Conservation (phyloP, 1,284 basidiomycete species). For the Puccinia horiana region DNA sequence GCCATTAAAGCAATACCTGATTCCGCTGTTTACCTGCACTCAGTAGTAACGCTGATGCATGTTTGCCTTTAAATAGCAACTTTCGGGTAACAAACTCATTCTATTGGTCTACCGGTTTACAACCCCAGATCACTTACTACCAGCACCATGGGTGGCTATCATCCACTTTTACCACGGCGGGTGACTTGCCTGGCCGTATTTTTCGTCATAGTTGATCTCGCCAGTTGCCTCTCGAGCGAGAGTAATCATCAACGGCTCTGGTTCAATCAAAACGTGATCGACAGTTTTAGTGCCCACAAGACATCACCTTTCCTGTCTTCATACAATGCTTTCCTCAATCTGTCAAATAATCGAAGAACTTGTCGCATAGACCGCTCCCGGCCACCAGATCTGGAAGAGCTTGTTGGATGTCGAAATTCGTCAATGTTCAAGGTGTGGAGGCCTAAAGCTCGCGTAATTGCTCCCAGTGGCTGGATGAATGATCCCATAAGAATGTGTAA, state of each 20-base stretch:
- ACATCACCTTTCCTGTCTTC: background rate
- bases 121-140: background rate
- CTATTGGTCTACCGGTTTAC: background rate
- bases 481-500: constrained; percentile 53
- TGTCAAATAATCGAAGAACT: background rate
- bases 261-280: constrained; percentile 1
- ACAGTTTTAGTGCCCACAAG: constrained; percentile 9
- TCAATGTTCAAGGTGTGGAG: constrained; percentile 52
- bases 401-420: constrained; percentile 51
- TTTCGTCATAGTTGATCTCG: background rate
- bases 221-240: background rate
- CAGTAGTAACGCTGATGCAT: background rate
- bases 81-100: background rate
- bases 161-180: background rate
- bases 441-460: constrained; percentile 53
- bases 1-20: background rate
- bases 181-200: background rate
- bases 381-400: constrained; percentile 45
- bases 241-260: constrained; percentile 1
- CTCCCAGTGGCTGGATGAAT: constrained; percentile 54
- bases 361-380: constrained; percentile 28
- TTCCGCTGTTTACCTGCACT: background rate
- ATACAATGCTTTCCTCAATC: constrained; percentile 2
- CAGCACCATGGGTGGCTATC: background rate
- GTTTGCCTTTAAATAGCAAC: background rate